These are phyloP conservation scores for Paramecium bursaria DNA, from an alignment of 73 alveolate genomes.

Conservation along the genomic window DNA sequence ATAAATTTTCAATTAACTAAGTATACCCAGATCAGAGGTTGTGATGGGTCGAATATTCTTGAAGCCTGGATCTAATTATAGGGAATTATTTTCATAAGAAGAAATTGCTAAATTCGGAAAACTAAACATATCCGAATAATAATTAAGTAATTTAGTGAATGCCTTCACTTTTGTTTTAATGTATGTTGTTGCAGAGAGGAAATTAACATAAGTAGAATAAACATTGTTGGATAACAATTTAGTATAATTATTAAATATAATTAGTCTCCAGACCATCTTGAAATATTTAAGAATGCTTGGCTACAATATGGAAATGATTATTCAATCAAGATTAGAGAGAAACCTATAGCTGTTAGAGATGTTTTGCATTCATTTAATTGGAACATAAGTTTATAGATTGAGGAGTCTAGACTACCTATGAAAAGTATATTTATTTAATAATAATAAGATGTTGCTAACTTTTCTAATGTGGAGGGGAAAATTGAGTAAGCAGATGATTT, in stretches of 20 bases:
- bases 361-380: constrained; percentile 65
- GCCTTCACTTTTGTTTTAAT: constrained; percentile 63
- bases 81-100: constrained; percentile 62
- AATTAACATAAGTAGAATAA: constrained; percentile 60
- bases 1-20: constrained; percentile 18
- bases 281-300: constrained; percentile 55
- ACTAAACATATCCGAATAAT: constrained; percentile 48
- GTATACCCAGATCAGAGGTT: constrained; percentile 59
- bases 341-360: constrained; percentile 60
- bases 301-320: constrained; percentile 67
- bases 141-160: constrained; percentile 62
- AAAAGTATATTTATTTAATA: constrained; percentile 44
- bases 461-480: constrained; percentile 57
- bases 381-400: constrained; percentile 62
- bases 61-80: constrained; percentile 59
- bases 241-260: constrained; percentile 1
- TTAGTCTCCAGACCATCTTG: constrained; percentile 27
- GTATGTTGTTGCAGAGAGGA: constrained; percentile 73
- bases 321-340: constrained; percentile 65
- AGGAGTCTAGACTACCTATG: constrained; percentile 61
- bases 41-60: constrained; percentile 58
- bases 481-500: constrained; percentile 64
- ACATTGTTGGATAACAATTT: constrained; percentile 46
- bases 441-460: constrained; percentile 57
- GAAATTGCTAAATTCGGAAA: constrained; percentile 49